phyloP scores from a whole-genome alignment of 2,329 filamentous ascomycete genomes.

The Fusarium sp. region DNA sequence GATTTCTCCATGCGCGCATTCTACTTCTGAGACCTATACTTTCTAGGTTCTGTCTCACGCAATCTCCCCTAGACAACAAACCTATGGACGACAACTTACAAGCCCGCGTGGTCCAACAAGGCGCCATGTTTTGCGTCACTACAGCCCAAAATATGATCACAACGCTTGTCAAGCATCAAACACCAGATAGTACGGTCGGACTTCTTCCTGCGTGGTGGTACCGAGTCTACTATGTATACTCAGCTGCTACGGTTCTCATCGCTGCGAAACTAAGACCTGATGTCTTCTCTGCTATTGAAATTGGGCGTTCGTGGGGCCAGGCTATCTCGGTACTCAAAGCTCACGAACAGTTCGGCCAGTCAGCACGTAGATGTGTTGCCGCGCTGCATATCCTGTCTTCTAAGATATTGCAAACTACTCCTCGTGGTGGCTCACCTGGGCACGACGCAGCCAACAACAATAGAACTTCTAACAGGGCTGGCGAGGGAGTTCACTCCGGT shows the following conservation, averaged over 20 bases:
- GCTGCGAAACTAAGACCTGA: conserved; percentile 56
- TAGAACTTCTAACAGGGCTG: neutral
- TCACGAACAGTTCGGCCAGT: conserved; percentile 55
- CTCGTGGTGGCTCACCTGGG: conserved; percentile 8
- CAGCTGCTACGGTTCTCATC: conserved; percentile 56
- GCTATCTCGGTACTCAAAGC: conserved; percentile 54
- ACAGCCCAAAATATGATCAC: conserved; percentile 55
- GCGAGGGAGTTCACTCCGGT: neutral
- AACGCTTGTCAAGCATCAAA: conserved; percentile 51
- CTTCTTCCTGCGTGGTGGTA: conserved; percentile 60
- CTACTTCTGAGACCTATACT: conserved; percentile 54
- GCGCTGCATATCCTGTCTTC: conserved; percentile 55
- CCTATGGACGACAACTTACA: conserved; percentile 43
- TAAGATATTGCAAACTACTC: conserved; percentile 51
- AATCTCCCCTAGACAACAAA: conserved; percentile 28
- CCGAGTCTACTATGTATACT: conserved; percentile 57
- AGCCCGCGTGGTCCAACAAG: conserved; percentile 52
- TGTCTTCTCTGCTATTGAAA: conserved; percentile 47
- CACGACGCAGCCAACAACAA: neutral
- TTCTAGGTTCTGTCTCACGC: conserved; percentile 52
- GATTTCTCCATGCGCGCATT: conserved; percentile 56
- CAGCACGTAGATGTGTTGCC: conserved; percentile 53
- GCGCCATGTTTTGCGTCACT: conserved; percentile 54
- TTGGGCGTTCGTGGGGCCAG: conserved; percentile 53
- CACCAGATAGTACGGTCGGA: conserved; percentile 52